Evolutionary conservation across 1,284 basidiomycete genomes (phyloP), one percentile per base, ranked within the genome.

Genomic region (Grifola frondosa): DNA sequence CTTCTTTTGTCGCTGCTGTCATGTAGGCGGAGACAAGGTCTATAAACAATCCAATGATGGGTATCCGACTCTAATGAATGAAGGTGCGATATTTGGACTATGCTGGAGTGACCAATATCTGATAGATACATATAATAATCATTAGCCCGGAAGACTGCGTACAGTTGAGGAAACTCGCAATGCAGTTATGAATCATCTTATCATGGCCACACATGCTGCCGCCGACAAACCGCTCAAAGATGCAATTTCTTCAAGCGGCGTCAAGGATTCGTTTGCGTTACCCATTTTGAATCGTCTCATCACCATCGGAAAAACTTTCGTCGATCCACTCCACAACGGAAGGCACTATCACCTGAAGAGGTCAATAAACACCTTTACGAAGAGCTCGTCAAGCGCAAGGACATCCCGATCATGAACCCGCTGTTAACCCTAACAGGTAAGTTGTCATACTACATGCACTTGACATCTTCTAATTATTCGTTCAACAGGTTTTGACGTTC

Each of bases 1-100:
- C n/a, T 45, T 52, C 31, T 61, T 63, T 35, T 67, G 65, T 40
- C 42, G 58, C 1, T 57, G 46, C 1, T 68, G 65, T 28, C 24
- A 58, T 24, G 57, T 57, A 22, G 59, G 65, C 10, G 62, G 64
- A 0, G 60, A 50, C 0, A 44, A 46, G 16, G 48, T 17, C 0
- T 43, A 52, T 22, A 66, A 66, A 39, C 41, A 40, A 6, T 41
- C 53, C 0, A 43, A 56, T 5, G 34, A 53, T 10, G 57, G 59
- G 1, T 63, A 57, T 22, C 31, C 28, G 5, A 9, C 37, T 0
- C 32, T 62, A 2, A 52, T 62, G 16, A 25, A 41, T 41, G 61
- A 62, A 40, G 10, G 52, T 36, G 6, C 10, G n/a, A n/a, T n/a
- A n/a, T n/a, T n/a, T n/a, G n/a, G n/a, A n/a, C n/a, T n/a, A n/a